A percentile compares a stretch with the other conserved stretches of the same genome.
Conservation (phyloP, 2,329 filamentous ascomycete species). For the Talaromyces sp. region DNA sequence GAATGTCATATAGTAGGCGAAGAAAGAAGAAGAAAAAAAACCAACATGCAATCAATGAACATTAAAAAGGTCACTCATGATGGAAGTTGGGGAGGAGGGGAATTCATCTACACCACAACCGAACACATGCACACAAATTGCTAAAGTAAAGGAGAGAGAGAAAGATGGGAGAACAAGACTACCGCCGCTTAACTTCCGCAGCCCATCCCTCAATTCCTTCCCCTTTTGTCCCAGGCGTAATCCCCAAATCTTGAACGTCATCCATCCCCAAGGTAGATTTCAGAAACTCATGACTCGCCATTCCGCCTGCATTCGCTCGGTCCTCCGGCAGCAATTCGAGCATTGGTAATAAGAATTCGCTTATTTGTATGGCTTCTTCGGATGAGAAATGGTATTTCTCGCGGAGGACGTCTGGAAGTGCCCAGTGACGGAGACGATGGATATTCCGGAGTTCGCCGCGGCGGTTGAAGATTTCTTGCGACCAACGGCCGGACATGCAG, state of each 20-base stretch:
- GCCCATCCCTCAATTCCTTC: constrained; percentile 96
- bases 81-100: neutral
- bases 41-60: neutral
- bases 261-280: constrained; percentile 87
- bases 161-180: constrained; percentile 12
- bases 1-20: constrained; percentile 10
- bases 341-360: constrained; percentile 84
- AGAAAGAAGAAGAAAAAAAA: too few relatives aligned
- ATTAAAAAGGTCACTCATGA: constrained; percentile 2
- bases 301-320: constrained; percentile 90
- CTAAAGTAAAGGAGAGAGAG: neutral
- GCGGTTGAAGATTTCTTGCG: constrained; percentile 96
- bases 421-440: constrained; percentile 92
- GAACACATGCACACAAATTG: neutral
- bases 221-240: constrained; percentile 74
- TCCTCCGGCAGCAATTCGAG: constrained; percentile 82
- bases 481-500: constrained; percentile 92
- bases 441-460: constrained; percentile 97
- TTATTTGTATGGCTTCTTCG: constrained; percentile 71
- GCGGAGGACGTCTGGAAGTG: constrained; percentile 80
- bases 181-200: constrained; percentile 78
- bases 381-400: constrained; percentile 96
- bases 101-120: constrained; percentile 1
- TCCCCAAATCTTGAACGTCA: constrained; percentile 60
- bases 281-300: constrained; percentile 80